Percentiles rank a stretch among this genome's conserved stretches.
These are phyloP conservation scores for Musa beccarii DNA, from an alignment of 176 grass and related monocot species.

Conservation along the genomic window DNA sequence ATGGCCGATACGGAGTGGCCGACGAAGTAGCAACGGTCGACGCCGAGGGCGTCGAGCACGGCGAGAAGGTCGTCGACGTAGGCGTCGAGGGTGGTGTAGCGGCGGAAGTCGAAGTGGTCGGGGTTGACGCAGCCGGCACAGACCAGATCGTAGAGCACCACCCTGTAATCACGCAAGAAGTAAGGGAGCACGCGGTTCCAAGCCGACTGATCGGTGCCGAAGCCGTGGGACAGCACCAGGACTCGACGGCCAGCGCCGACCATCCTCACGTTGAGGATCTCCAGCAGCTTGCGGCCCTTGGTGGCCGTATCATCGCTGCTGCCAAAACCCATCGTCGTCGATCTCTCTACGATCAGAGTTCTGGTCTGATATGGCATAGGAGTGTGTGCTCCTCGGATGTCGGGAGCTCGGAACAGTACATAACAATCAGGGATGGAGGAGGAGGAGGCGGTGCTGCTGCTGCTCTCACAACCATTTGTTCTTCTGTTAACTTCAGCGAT, in stretches of 20 bases:
- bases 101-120: no score
- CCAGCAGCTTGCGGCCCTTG: constrained; percentile 47
- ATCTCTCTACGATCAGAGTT: no score
- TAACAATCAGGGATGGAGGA: no score
- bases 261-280: constrained; percentile 40
- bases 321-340: no score
- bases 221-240: constrained; percentile 75
- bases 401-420: no score
- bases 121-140: no score
- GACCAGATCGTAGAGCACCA: constrained; percentile 72
- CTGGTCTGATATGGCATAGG: no score
- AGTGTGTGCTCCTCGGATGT: no score
- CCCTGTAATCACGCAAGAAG: constrained; percentile 58
- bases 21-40: constrained; percentile 66
- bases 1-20: constrained; percentile 92
- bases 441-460: no score
- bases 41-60: constrained; percentile 56
- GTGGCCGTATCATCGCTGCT: not conserved
- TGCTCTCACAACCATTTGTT: no score
- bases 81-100: constrained; percentile 42
- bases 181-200: constrained; percentile 42
- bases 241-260: constrained; percentile 40
- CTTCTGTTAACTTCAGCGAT: no score
- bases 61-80: constrained; percentile 81
- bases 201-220: constrained; percentile 53